Evolutionary conservation across 768 basidiomycete genomes (phyloP), one percentile per base, ranked within the genome.

Genomic region (Omphalotus guepiniiformis): DNA sequence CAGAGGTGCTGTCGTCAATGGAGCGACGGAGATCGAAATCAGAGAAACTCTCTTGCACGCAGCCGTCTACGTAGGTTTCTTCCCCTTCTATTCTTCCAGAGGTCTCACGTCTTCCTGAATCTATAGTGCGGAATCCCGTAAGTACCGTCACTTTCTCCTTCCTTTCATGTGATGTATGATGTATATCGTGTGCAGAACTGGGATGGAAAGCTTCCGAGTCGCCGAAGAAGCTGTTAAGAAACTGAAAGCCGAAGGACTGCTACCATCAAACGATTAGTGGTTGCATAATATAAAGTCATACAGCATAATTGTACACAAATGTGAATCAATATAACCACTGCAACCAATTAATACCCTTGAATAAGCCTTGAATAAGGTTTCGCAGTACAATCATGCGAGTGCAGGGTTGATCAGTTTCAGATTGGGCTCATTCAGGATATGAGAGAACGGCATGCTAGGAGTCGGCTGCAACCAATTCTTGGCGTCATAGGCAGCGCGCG

Each of bases 391-490:
- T 43, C 30, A 47, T 16, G 52, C 45, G 7, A 36, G 32, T 16
- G 26, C 44, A n/a, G 49, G 40, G 19, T 53, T 39, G 19, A 44
- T 45, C 40, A 26, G 25, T 39, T 50, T 41, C 29, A 39, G 39
- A 42, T 49, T 46, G n/a, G 43, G 49, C 34, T 42, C 49, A 27
- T 21, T 52, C 9, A 88, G 58, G 21, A 88, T 66, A 52, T 66
- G 75, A 21, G 82, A 75, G 66, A 97, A 96, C 1, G 93, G 90
- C 85, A 89, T 85, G 11, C 72, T 77, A 8, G 69, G 53, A 3
- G 92, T 92, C 1, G 94, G 93, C 61, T 98, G 94, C 49, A 97
- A 69, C 94, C 94, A 96, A 60, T 96, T 97, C 78, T 89, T 90
- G 58, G 81, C 76, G 52, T 97, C 95, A 49, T 94, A 96, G 32